Evolutionary conservation across 352 stramenopile genomes (phyloP).

Genomic region (Phytophthora litchii): DNA sequence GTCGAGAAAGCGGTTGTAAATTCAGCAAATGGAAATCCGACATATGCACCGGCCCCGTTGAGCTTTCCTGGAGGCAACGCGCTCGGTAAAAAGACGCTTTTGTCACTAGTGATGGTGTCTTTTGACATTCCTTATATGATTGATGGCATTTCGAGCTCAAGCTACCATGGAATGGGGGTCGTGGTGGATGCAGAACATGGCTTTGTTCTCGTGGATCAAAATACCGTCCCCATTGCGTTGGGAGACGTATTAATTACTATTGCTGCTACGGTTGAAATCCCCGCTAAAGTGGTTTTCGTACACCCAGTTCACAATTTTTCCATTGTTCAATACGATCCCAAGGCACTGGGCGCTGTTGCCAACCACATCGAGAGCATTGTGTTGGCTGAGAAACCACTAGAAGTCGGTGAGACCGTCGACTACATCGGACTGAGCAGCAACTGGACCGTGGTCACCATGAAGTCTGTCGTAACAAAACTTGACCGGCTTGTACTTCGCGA

Average conservation of each 20-base stretch:
- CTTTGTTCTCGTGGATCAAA: slow-evolving; percentile 93
- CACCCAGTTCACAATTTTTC: slow-evolving; percentile 94
- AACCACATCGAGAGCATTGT: slow-evolving; percentile 62
- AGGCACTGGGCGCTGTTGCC: slow-evolving; percentile 62
- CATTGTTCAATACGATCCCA: slow-evolving; percentile 90
- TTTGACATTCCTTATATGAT: slow-evolving; percentile 94
- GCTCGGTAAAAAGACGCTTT: slow-evolving; percentile 72
- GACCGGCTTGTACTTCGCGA: slow-evolving; percentile 82
- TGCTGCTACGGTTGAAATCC: slow-evolving; percentile 86
- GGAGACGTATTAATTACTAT: slow-evolving; percentile 90
- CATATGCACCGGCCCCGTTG: slow-evolving; percentile 59
- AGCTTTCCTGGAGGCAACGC: slow-evolving; percentile 73
- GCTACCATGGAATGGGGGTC: slow-evolving; percentile 89
- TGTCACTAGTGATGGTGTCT: slow-evolving; percentile 90
- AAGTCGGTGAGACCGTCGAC: slow-evolving; percentile 78
- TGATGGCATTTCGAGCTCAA: slow-evolving; percentile 90
- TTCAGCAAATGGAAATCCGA: slow-evolving; percentile 48
- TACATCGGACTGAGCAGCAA: slow-evolving; percentile 89
- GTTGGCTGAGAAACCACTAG: slow-evolving; percentile 65
- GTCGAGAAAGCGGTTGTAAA: slow-evolving; percentile 32
- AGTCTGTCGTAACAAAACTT: slow-evolving; percentile 85
- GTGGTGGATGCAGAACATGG: slow-evolving; percentile 85
- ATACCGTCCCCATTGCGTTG: slow-evolving; percentile 89
- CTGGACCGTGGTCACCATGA: slow-evolving; percentile 88
- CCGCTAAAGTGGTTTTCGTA: slow-evolving; percentile 89